Evolutionary conservation across 345 rosid genomes (phyloP).

Genomic region (Hibiscus syriacus): DNA sequence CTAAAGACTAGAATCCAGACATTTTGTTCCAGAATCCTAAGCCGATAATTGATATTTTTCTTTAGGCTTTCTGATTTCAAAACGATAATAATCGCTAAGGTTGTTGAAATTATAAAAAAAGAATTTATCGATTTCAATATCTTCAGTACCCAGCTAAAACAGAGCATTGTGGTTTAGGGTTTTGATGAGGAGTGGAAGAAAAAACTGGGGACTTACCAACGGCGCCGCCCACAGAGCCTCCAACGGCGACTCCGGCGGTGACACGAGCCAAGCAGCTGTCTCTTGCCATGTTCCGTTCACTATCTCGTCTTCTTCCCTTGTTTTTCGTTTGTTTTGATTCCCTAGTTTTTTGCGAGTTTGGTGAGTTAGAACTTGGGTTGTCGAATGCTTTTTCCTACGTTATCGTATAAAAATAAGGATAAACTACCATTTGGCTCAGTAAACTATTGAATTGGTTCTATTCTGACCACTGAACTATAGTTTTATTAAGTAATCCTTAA

Average conservation of each 20-base stretch:
- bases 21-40: background rate
- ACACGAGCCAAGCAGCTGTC: constrained; percentile 77
- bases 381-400: background rate
- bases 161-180: background rate
- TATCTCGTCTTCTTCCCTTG: background rate
- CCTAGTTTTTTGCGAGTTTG: background rate
- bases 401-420: too few relatives aligned
- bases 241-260: constrained; percentile 88
- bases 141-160: background rate
- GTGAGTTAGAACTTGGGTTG: background rate
- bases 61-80: background rate
- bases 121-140: background rate
- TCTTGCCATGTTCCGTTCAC: constrained; percentile 47
- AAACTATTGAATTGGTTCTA: too few relatives aligned
- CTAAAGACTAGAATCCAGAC: background rate
- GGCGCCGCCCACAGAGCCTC: constrained; percentile 95
- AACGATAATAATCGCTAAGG: background rate
- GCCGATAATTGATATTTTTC: too few relatives aligned
- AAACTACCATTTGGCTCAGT: too few relatives aligned
- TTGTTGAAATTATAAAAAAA: background rate
- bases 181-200: background rate
- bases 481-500: too few relatives aligned
- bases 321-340: background rate
- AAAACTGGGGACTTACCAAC: constrained; percentile 45
- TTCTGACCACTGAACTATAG: too few relatives aligned